Percentiles rank a stretch among this genome's conserved stretches.
Evolutionary conservation across 2,329 filamentous ascomycete genomes (phyloP).

Genomic region (Phialemonium atrogriseum): DNA sequence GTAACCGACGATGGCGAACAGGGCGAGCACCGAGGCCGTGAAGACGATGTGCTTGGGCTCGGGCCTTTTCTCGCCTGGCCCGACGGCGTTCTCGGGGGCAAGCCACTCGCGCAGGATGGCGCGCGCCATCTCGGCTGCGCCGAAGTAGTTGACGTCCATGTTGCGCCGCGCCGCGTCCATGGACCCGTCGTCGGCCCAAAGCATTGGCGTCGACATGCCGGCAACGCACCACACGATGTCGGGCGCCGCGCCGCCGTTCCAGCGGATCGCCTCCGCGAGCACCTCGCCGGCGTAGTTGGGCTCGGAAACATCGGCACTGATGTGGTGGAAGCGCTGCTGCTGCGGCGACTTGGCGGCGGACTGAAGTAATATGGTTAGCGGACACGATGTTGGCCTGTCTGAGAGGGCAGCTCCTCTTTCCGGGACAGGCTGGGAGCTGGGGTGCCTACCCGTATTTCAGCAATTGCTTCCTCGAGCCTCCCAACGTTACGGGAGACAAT

Average conservation of each 20-base stretch:
- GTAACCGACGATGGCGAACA: slow-evolving; percentile 76
- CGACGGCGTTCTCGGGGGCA: slow-evolving; percentile 28
- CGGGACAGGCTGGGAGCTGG: not conserved
- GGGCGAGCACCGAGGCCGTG: slow-evolving; percentile 68
- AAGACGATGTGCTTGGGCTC: slow-evolving; percentile 75
- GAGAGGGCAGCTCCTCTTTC: not conserved
- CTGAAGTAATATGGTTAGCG: slow-evolving; percentile 37
- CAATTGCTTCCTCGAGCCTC: slow-evolving; percentile 66
- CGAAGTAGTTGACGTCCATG: slow-evolving; percentile 93
- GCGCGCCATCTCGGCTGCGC: slow-evolving; percentile 77
- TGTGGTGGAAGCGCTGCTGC: slow-evolving; percentile 72
- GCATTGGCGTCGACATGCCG: slow-evolving; percentile 62
- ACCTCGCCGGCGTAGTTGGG: slow-evolving; percentile 62
- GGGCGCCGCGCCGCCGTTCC: slow-evolving; percentile 67
- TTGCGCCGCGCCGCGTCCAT: slow-evolving; percentile 60
- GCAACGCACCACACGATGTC: slow-evolving; percentile 92
- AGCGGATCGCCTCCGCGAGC: slow-evolving; percentile 62
- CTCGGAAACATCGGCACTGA: slow-evolving; percentile 73
- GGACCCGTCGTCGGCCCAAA: slow-evolving; percentile 73
- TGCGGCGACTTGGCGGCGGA: slow-evolving; percentile 55
- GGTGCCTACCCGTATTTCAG: slow-evolving; percentile 48
- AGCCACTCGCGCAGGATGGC: slow-evolving; percentile 72
- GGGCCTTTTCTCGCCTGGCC: slow-evolving; percentile 31
- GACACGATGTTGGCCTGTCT: not conserved
- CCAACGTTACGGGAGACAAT: slow-evolving; percentile 70